A percentile compares a stretch with the other conserved stretches of the same genome.
These are phyloP conservation scores for Gossypium arboreum DNA, from an alignment of 345 rosid species.

Conservation along the genomic window DNA sequence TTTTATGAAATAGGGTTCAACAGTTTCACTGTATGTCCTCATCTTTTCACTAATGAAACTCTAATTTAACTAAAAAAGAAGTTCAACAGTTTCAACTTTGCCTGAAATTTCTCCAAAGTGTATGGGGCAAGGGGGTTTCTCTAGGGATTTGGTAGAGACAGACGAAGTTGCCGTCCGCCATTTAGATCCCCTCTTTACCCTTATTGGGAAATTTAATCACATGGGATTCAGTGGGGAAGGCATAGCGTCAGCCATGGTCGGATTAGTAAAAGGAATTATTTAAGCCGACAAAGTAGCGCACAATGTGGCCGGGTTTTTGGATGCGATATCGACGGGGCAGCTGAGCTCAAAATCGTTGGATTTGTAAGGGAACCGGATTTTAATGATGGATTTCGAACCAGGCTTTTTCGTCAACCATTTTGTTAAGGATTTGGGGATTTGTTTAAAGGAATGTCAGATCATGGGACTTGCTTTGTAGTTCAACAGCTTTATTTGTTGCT, in stretches of 20 bases:
- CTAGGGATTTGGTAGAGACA: constrained; percentile 53
- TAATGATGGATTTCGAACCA: constrained; percentile 77
- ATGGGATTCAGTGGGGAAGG: constrained; percentile 86
- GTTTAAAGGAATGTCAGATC: constrained; percentile 71
- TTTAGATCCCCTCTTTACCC: constrained; percentile 50
- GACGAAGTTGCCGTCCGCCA: constrained; percentile 41
- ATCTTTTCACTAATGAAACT: too few species aligned
- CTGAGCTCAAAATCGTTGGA: constrained; percentile 70
- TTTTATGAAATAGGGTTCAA: too few species aligned
- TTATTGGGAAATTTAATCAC: constrained; percentile 72
- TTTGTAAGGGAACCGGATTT: constrained; percentile 53
- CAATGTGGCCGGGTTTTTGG: constrained; percentile 51
- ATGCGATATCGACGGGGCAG: constrained; percentile 68
- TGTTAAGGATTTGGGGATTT: constrained; percentile 85
- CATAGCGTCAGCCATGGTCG: constrained; percentile 81
- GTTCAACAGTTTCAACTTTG: too few species aligned
- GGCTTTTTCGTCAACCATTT: constrained; percentile 87
- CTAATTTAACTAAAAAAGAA: too few species aligned
- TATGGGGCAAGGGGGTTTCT: constrained; percentile 24
- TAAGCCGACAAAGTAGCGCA: constrained; percentile 79
- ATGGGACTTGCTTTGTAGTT: constrained; percentile 86
- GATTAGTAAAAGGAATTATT: constrained; percentile 72
- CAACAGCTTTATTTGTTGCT: constrained; percentile 91
- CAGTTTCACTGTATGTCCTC: too few species aligned
- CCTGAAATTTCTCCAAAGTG: too few species aligned